These are phyloP conservation scores for Coemansia umbellata DNA, from an alignment of 192 early-diverging fungal species.

Conservation along the genomic window DNA sequence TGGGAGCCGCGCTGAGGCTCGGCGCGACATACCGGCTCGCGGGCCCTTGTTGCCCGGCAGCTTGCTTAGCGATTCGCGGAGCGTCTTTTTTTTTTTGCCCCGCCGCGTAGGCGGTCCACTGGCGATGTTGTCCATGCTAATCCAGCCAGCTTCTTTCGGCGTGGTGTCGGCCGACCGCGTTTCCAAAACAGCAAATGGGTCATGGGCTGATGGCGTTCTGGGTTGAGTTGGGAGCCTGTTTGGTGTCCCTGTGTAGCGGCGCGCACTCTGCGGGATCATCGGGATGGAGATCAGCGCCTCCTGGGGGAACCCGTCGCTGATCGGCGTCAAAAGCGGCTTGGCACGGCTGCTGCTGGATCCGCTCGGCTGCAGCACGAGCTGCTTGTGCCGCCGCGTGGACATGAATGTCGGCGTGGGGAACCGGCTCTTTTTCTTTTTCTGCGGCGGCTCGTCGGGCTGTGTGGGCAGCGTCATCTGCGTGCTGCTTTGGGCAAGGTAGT, in stretches of 20 bases:
- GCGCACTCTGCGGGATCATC: constrained; percentile 1
- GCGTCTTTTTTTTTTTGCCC: constrained; percentile 5
- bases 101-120: neutral
- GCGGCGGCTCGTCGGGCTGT: constrained; percentile 28
- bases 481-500: constrained; percentile 4
- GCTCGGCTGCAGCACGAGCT: neutral
- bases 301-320: constrained; percentile 20
- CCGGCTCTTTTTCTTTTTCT: too few relatives aligned
- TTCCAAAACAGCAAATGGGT: too few relatives aligned
- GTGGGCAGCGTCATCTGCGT: constrained; percentile 23
- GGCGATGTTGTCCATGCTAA: constrained; percentile 11
- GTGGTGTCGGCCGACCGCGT: neutral
- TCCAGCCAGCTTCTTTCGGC: too few relatives aligned
- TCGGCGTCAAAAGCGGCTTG: neutral
- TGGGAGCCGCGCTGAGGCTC: constrained; percentile 3
- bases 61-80: constrained; percentile 27
- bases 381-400: neutral
- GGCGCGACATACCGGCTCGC: constrained; percentile 29
- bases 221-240: too few relatives aligned
- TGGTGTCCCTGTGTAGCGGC: too few relatives aligned
- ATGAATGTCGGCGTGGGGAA: too few relatives aligned
- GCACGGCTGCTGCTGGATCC: neutral
- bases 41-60: constrained; percentile 28
- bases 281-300: constrained; percentile 4
- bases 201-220: too few relatives aligned